Percentiles rank a stretch among this genome's conserved stretches.
Evolutionary conservation across 345 rosid species (phyloP).

Genomic region (Populus euphratica): DNA sequence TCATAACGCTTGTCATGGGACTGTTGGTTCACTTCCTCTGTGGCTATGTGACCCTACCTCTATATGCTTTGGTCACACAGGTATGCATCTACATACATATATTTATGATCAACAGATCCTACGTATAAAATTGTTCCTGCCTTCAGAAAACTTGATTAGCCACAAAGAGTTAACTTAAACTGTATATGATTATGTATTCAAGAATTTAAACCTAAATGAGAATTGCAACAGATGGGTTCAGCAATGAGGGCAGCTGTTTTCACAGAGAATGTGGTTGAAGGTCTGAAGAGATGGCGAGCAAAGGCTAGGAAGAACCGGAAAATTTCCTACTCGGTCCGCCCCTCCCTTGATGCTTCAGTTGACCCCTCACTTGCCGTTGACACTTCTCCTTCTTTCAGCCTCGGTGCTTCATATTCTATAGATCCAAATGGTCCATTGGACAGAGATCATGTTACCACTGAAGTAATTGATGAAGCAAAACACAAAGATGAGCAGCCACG

Average conservation of each 20-base stretch:
- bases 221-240: slow-evolving; percentile 50
- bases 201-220: neutral
- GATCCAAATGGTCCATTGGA: neutral
- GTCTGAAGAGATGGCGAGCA: slow-evolving; percentile 47
- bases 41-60: slow-evolving; percentile 62
- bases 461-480: slow-evolving; percentile 12
- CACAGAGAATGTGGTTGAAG: slow-evolving; percentile 34
- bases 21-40: slow-evolving; percentile 44
- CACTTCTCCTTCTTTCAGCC: slow-evolving; percentile 37
- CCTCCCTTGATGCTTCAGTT: slow-evolving; percentile 12
- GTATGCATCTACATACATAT: slow-evolving; percentile 11
- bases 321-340: neutral
- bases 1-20: slow-evolving; percentile 47
- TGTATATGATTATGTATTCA: neutral
- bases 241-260: slow-evolving; percentile 47
- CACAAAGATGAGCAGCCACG: neutral
- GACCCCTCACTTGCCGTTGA: slow-evolving; percentile 14
- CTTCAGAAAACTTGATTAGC: neutral
- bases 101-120: neutral
- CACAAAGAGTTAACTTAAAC: neutral
- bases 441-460: slow-evolving; percentile 8
- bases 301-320: slow-evolving; percentile 37
- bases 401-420: slow-evolving; percentile 6
- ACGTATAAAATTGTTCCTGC: neutral
- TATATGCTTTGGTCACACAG: slow-evolving; percentile 63